Percentiles rank a stretch among this genome's conserved stretches.
These are phyloP conservation scores for Albophoma yamanashiensis DNA, from an alignment of 2,329 filamentous ascomycete genomes.

Conservation along the genomic window DNA sequence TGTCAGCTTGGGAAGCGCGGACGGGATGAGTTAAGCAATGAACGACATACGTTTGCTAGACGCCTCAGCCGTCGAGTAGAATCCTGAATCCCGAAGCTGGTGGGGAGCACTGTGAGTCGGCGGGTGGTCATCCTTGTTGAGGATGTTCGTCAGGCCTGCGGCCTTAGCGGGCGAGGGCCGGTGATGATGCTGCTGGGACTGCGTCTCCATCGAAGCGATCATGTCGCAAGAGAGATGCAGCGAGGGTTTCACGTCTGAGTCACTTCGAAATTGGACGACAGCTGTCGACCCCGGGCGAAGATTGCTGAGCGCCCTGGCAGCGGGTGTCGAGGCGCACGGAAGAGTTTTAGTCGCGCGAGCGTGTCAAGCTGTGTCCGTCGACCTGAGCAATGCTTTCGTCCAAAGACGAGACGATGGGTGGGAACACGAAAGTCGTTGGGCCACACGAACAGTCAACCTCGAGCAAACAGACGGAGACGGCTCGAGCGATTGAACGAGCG, in stretches of 20 bases:
- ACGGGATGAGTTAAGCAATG: slow-evolving; percentile 1
- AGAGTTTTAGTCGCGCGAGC: neutral
- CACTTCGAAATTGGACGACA: neutral
- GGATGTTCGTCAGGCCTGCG: slow-evolving; percentile 26
- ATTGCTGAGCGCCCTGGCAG: neutral
- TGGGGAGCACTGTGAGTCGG: slow-evolving; percentile 15
- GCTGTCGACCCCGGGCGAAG: no score
- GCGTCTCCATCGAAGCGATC: slow-evolving; percentile 9
- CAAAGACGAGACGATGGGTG: neutral
- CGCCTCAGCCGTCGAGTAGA: slow-evolving; percentile 31
- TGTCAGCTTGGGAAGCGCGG: neutral
- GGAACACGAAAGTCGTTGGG: neutral
- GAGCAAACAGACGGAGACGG: slow-evolving; percentile 2
- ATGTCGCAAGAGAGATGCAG: neutral
- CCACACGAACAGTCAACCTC: neutral
- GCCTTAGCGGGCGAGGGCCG: slow-evolving; percentile 15
- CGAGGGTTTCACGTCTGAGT: neutral
- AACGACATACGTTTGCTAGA: slow-evolving; percentile 29
- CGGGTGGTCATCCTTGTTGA: slow-evolving; percentile 23
- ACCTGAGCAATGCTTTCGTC: neutral
- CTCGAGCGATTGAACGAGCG: slow-evolving; percentile 1
- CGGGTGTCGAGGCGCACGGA: neutral
- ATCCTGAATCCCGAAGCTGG: slow-evolving; percentile 29
- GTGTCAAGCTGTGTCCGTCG: neutral
- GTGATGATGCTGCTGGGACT: slow-evolving; percentile 7